Conservation (phyloP, 2,329 filamentous ascomycete genomes). For the Calonectria crousiana region DNA sequence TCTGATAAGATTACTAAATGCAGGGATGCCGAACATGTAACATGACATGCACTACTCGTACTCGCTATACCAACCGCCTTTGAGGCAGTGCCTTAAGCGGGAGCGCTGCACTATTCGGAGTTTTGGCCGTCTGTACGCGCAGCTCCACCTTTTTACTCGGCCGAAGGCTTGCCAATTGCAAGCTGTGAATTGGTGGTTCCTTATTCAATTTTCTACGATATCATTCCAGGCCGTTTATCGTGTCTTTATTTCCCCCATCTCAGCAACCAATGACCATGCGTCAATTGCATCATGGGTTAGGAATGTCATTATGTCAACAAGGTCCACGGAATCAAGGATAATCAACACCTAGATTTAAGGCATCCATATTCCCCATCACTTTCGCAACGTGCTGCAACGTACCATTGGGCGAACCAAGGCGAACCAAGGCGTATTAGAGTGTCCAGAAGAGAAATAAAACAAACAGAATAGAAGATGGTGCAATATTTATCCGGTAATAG, state of each 20-base stretch:
- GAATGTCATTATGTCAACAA: background rate
- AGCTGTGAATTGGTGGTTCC: background rate
- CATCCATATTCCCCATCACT: too few species aligned
- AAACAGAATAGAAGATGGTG: too few species aligned
- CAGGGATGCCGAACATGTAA: background rate
- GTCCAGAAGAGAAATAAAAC: too few species aligned
- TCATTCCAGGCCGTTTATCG: background rate
- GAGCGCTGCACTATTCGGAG: slow-evolving; percentile 4
- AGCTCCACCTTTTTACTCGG: background rate
- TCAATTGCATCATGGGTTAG: background rate
- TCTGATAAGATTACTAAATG: background rate
- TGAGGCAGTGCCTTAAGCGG: background rate
- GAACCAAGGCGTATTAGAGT: too few species aligned
- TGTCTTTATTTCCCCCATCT: background rate
- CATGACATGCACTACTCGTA: background rate
- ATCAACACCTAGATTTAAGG: too few species aligned
- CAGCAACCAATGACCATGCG: background rate
- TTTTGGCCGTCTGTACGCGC: background rate
- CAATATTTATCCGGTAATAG: too few species aligned
- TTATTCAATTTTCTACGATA: background rate
- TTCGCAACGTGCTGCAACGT: too few species aligned
- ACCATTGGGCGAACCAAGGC: too few species aligned
- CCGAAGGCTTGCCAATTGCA: background rate
- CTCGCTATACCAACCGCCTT: background rate
- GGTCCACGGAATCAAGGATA: background rate